These are phyloP conservation scores for Cyberlindnera maclurae DNA, from an alignment of 805 yeast genomes.

Conservation along the genomic window DNA sequence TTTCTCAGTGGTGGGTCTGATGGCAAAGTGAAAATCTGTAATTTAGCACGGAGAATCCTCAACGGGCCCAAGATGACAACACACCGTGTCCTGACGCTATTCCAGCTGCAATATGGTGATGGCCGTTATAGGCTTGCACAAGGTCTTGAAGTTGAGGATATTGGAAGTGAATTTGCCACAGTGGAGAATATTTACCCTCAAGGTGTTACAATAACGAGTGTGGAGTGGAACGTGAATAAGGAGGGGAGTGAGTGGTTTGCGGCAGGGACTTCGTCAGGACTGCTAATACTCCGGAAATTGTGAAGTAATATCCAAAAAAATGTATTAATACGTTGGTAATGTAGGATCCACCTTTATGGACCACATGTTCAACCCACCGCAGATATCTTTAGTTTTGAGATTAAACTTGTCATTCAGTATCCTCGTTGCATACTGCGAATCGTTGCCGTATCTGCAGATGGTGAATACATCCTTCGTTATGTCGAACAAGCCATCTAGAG, in stretches of 20 bases:
- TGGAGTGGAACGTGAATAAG: constrained; percentile 52
- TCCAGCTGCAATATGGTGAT: constrained; percentile 36
- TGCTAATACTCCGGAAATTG: constrained; percentile 30
- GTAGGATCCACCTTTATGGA: constrained; percentile 47
- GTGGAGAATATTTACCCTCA: constrained; percentile 37
- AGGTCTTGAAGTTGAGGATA: constrained; percentile 29
- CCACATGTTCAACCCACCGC: constrained; percentile 76
- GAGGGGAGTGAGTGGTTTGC: constrained; percentile 42
- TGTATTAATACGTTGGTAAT: constrained; percentile 53
- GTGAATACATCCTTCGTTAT: constrained; percentile 40
- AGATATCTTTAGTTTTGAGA: constrained; percentile 51
- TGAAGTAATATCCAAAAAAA: neutral
- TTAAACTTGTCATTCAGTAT: constrained; percentile 45
- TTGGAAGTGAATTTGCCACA: constrained; percentile 21
- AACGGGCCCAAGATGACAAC: constrained; percentile 26
- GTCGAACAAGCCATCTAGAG: constrained; percentile 25
- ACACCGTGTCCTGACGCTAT: constrained; percentile 27
- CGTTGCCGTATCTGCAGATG: constrained; percentile 85
- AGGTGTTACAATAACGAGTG: constrained; percentile 39
- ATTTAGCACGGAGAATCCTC: constrained; percentile 30
- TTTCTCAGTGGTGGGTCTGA: constrained; percentile 42
- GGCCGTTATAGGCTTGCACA: constrained; percentile 36
- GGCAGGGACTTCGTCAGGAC: constrained; percentile 44
- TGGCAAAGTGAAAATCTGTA: constrained; percentile 37
- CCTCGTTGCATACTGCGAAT: constrained; percentile 72